Evolutionary conservation across 805 yeast species (phyloP).

Genomic region (Tetrapisispora iriomotensis): DNA sequence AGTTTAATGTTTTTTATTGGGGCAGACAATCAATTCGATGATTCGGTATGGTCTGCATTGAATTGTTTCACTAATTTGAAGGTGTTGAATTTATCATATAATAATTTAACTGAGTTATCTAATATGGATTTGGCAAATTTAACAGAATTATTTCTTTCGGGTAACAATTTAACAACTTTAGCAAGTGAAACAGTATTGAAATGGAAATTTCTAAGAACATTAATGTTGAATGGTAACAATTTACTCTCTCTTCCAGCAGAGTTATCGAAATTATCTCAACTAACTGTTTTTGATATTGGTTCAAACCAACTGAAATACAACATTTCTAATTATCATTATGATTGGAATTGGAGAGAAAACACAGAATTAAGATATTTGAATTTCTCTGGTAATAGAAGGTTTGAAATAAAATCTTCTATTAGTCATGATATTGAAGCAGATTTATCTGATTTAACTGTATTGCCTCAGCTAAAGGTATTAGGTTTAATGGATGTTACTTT

Average conservation of each 20-base stretch:
- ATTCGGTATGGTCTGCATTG: conserved; percentile 62
- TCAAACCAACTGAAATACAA: conserved; percentile 85
- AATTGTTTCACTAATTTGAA: conserved; percentile 49
- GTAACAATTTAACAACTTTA: conserved; percentile 66
- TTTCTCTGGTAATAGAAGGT: conserved; percentile 84
- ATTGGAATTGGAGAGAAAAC: conserved; percentile 96
- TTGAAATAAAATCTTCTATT: conserved; percentile 66
- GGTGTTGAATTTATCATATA: conserved; percentile 69
- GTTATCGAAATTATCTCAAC: conserved; percentile 51
- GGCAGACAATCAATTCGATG: conserved; percentile 77
- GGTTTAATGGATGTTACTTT: conserved; percentile 94
- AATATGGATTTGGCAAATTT: conserved; percentile 52
- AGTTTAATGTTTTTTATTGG: conserved; percentile 49
- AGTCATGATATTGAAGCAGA: conserved; percentile 41
- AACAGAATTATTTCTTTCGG: conserved; percentile 65
- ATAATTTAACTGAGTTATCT: conserved; percentile 75
- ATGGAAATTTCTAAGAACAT: conserved; percentile 45
- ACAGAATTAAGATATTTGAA: conserved; percentile 66
- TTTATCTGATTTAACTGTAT: conserved; percentile 52
- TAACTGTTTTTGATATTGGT: conserved; percentile 79
- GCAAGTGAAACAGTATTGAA: conserved; percentile 78
- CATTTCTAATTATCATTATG: conserved; percentile 88
- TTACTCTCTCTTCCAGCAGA: conserved; percentile 85
- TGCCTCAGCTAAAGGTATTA: conserved; percentile 59
- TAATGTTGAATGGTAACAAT: conserved; percentile 75